These are phyloP conservation scores for Cyberlindnera mississippiensis DNA, from an alignment of 805 yeast species.

Conservation along the genomic window DNA sequence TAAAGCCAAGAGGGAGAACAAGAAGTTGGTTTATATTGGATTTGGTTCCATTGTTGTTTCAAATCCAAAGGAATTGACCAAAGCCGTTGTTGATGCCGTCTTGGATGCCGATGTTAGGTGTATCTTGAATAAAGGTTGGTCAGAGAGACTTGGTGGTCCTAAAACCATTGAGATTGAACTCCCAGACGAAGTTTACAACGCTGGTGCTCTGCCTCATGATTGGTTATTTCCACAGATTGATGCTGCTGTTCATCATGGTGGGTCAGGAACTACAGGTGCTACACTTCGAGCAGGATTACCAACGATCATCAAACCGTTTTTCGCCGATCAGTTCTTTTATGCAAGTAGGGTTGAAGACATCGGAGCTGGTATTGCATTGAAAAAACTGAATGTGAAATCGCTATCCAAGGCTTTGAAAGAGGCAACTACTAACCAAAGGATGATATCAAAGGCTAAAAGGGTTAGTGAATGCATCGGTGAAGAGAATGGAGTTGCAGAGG, in stretches of 20 bases:
- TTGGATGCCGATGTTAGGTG: slow-evolving; percentile 78
- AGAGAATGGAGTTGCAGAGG: slow-evolving; percentile 80
- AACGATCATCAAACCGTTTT: slow-evolving; percentile 88
- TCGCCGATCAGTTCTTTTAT: slow-evolving; percentile 94
- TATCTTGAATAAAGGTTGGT: slow-evolving; percentile 92
- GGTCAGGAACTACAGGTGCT: slow-evolving; percentile 96
- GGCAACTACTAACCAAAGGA: slow-evolving; percentile 61
- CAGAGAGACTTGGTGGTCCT: slow-evolving; percentile 55
- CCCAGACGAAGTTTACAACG: slow-evolving; percentile 64
- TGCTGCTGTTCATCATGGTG: slow-evolving; percentile 97
- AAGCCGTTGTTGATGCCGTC: slow-evolving; percentile 77
- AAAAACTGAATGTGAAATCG: slow-evolving; percentile 59
- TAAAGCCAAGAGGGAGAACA: slow-evolving; percentile 53
- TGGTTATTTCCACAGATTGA: slow-evolving; percentile 89
- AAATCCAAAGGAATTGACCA: slow-evolving; percentile 73
- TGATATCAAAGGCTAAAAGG: slow-evolving; percentile 60
- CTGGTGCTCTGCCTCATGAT: slow-evolving; percentile 84
- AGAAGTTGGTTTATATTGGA: slow-evolving; percentile 85
- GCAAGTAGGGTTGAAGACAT: slow-evolving; percentile 84
- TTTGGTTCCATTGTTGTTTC: slow-evolving; percentile 93
- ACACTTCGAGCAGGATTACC: slow-evolving; percentile 83
- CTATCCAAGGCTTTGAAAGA: slow-evolving; percentile 66
- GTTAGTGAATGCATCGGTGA: slow-evolving; percentile 58
- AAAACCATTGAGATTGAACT: slow-evolving; percentile 38
- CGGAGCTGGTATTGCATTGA: slow-evolving; percentile 75